Conservation (phyloP, 2,329 filamentous ascomycete species). For the Metarhizium brunneum region DNA sequence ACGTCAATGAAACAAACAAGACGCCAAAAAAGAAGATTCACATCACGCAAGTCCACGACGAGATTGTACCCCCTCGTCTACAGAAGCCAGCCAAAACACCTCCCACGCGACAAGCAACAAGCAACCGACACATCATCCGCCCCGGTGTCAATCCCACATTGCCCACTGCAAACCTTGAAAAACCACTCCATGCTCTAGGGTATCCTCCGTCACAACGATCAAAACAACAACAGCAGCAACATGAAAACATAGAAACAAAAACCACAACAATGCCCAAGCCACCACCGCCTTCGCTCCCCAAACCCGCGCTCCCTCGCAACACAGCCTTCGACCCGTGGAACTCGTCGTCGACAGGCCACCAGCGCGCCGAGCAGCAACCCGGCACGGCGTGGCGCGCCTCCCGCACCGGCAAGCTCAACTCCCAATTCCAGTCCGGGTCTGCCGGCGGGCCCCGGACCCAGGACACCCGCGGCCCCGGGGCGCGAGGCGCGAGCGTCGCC, state of each 20-base stretch:
- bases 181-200: neutral
- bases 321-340: constrained; percentile 61
- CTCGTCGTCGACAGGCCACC: constrained; percentile 67
- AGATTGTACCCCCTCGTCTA: too few species aligned
- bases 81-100: too few species aligned
- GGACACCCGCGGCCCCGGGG: too few species aligned
- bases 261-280: neutral
- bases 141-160: too few species aligned
- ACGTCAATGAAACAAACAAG: too few species aligned
- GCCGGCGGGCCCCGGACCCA: constrained; percentile 6
- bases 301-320: constrained; percentile 31
- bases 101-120: too few species aligned
- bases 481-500: constrained; percentile 29
- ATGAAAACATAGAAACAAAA: neutral
- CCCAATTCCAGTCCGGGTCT: constrained; percentile 53
- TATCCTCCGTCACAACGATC: neutral
- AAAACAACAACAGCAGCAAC: neutral
- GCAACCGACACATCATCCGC: too few species aligned
- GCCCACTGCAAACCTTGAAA: neutral
- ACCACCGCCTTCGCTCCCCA: constrained; percentile 13
- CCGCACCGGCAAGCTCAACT: constrained; percentile 57
- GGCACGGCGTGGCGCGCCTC: constrained; percentile 62
- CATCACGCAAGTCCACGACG: too few species aligned
- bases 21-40: too few species aligned
- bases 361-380: constrained; percentile 59